phyloP scores from a whole-genome alignment of 176 grass and related monocot species.

The Hordeum marinum region DNA sequence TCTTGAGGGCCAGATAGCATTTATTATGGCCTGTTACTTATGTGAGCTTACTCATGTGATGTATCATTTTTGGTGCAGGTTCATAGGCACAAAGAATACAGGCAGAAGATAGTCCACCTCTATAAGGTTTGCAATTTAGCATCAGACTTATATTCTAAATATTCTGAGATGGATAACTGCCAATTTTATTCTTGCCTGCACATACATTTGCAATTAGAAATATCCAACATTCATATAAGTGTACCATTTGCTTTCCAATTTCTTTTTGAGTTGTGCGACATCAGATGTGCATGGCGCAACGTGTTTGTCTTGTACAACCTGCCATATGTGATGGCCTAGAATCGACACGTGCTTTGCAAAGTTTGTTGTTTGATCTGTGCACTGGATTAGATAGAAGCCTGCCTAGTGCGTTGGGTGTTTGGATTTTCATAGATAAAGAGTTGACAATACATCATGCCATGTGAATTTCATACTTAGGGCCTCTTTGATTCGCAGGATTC shows the following conservation, averaged over 20 bases:
- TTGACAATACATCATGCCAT: neutral
- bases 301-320: neutral
- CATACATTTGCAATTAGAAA: slow-evolving; percentile 25
- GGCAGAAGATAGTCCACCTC: slow-evolving; percentile 68
- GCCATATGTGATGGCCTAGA: neutral
- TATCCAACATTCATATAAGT: neutral
- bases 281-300: neutral
- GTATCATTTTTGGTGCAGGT: slow-evolving; percentile 33
- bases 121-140: slow-evolving; percentile 73
- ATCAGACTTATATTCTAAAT: slow-evolving; percentile 2
- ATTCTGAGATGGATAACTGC: slow-evolving; percentile 25
- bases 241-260: slow-evolving; percentile 12
- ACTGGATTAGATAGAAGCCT: neutral
- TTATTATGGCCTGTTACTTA: neutral
- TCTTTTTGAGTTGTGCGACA: neutral
- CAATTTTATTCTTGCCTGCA: neutral
- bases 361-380: neutral
- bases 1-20: neutral
- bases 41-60: slow-evolving; percentile 17
- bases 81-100: slow-evolving; percentile 87
- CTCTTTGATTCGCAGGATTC: too few species aligned
- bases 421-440: slow-evolving; percentile 1
- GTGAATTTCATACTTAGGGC: slow-evolving; percentile 8
- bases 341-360: neutral
- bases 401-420: neutral